Percentiles rank a stretch among this genome's conserved stretches.
Evolutionary conservation across 2,329 filamentous ascomycete species (phyloP).

Genomic region (Neonectria neomacrospora): DNA sequence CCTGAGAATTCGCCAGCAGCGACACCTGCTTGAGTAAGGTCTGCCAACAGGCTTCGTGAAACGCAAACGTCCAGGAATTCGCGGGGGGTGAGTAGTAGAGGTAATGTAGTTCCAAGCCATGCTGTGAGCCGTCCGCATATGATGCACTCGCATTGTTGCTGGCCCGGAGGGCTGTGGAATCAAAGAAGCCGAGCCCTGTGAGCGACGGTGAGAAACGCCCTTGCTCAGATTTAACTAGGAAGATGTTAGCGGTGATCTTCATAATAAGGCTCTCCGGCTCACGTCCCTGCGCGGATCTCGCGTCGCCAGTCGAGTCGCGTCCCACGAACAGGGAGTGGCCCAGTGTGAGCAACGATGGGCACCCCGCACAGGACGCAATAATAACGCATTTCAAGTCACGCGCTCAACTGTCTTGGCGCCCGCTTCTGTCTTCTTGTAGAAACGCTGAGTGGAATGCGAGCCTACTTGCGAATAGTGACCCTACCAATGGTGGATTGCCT

Average conservation of each 20-base stretch:
- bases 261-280: background rate
- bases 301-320: constrained; percentile 6
- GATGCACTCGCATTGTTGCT: background rate
- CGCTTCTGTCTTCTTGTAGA: background rate
- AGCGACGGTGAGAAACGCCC: background rate
- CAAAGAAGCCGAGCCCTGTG: constrained; percentile 3
- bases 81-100: background rate
- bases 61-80: constrained; percentile 2
- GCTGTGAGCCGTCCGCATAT: background rate
- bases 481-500: too few species aligned
- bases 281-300: constrained; percentile 14
- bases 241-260: background rate
- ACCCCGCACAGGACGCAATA: constrained; percentile 14
- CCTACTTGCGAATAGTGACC: too few species aligned
- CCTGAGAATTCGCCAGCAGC: background rate
- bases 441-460: background rate
- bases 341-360: background rate
- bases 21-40: constrained; percentile 6
- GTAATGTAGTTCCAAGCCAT: background rate
- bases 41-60: constrained; percentile 21
- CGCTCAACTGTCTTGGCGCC: background rate
- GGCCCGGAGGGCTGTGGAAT: background rate
- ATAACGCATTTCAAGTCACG: background rate
- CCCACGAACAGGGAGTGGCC: background rate
- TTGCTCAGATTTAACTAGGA: background rate